Base-by-base conservation (phyloP, 768 basidiomycete genomes). In the Daedalea quercina region DNA sequence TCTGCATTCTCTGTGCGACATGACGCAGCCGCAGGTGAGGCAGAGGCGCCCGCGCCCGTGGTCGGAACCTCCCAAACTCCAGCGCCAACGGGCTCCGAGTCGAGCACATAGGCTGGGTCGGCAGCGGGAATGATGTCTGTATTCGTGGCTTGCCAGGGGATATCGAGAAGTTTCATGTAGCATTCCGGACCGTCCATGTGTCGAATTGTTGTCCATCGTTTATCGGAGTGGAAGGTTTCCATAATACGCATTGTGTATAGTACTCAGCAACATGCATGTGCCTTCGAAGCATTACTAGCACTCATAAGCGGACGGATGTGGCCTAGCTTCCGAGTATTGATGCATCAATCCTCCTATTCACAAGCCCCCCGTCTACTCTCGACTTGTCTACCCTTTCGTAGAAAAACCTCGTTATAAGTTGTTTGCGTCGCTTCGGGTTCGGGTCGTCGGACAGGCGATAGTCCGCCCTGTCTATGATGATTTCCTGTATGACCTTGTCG, bases 321-420 rank as follows among this genome's bases (percentile, higher is more conserved):
- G 37, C 13, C 37, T 6, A 40, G 37, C 7, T 40, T n/a, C n/a
- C n/a, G n/a, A n/a, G n/a, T 15, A 40, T 7, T 46, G 81, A 58
- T 20, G 58, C 67, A 33, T 76, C 70, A 9, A 77, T 72, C 57
- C 80, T 76, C 49, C 69, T 63, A 58, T 77, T 84, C 15, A 88
- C 82, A 40, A 82, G 61, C 41, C 74, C 70, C 3, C 79, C 59
- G 58, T 85, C 79, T 4, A 40, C 84, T 12, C 64, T 64, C 2
- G 78, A 75, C 59, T 76, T 81, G 65, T 88, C 82, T 3, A 87
- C 74, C 54, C 70, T 69, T 13, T 72, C 64, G 64, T 84, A 88
- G 63, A 90, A 88, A 11, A 69, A 67, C 65, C 83, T 85, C 66
- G 85, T 76, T 54, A 87, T 67, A 42, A 66, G 60, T 33, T 82